These are phyloP conservation scores for Brassica carinata DNA, from an alignment of 345 rosid genomes.

Conservation along the genomic window DNA sequence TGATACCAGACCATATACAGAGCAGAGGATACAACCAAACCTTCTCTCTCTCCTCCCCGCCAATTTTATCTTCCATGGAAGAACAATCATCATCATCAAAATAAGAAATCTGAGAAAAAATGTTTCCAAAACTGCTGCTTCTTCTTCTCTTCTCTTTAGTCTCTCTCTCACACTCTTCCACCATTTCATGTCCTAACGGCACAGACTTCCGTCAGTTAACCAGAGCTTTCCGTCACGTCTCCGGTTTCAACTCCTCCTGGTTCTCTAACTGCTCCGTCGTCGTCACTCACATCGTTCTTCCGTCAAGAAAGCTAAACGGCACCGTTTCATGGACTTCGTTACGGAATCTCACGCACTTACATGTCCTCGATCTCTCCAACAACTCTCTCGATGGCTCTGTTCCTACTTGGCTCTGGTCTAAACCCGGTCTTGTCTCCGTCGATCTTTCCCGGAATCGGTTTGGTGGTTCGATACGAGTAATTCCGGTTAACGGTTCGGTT, in stretches of 20 bases:
- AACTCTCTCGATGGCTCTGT: slow-evolving; percentile 72
- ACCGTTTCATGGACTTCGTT: slow-evolving; percentile 68
- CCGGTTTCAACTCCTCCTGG: slow-evolving; percentile 72
- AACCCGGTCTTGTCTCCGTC: slow-evolving; percentile 43
- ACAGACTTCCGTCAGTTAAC: slow-evolving; percentile 51
- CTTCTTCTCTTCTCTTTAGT: slow-evolving; percentile 46
- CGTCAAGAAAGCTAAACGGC: slow-evolving; percentile 70
- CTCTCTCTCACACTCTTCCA: slow-evolving; percentile 50
- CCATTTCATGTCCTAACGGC: slow-evolving; percentile 40
- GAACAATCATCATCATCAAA: slow-evolving; percentile 18
- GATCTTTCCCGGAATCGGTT: slow-evolving; percentile 57
- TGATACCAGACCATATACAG: neutral
- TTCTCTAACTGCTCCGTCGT: slow-evolving; percentile 57
- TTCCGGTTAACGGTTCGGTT: slow-evolving; percentile 32
- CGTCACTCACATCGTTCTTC: slow-evolving; percentile 47
- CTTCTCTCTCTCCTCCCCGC: slow-evolving; percentile 20
- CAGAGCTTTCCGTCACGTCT: slow-evolving; percentile 61
- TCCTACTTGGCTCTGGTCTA: slow-evolving; percentile 76
- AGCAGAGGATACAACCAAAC: slow-evolving; percentile 3
- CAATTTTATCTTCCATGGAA: slow-evolving; percentile 33
- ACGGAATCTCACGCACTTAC: slow-evolving; percentile 54
- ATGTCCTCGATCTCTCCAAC: slow-evolving; percentile 62
- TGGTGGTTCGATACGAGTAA: slow-evolving; percentile 54
- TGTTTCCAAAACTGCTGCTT: slow-evolving; percentile 38
- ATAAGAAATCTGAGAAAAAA: slow-evolving; percentile 13